phyloP scores from a whole-genome alignment of 345 rosid species.

The Eucalyptus grandis region DNA sequence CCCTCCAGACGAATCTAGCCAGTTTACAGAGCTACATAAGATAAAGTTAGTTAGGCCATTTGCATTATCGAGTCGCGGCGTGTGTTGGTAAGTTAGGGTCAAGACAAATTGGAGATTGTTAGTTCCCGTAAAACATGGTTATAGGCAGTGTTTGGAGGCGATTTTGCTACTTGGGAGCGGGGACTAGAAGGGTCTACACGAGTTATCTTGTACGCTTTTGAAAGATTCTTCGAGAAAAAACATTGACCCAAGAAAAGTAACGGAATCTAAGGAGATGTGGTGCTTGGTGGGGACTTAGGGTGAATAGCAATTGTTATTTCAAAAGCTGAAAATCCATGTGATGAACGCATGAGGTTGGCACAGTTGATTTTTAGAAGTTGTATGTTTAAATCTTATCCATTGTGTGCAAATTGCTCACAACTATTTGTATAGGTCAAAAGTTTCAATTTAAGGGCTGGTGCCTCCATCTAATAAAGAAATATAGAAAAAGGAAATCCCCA shows the following conservation, averaged over 20 bases:
- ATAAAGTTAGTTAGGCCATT: neutral
- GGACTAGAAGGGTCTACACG: neutral
- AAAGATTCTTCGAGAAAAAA: neutral
- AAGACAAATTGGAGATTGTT: neutral
- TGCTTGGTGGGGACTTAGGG: neutral
- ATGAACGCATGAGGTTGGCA: rapidly evolving
- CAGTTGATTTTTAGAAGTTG: neutral
- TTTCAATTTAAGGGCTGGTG: rapidly evolving
- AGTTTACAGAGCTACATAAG: neutral
- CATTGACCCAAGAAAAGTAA: neutral
- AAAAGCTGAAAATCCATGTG: neutral
- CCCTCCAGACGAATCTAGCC: neutral
- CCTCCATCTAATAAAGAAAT: neutral
- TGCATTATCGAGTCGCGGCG: neutral
- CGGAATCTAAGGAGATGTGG: neutral
- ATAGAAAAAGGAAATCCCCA: neutral
- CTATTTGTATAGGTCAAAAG: rapidly evolving
- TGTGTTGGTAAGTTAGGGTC: neutral
- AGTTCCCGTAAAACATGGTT: neutral
- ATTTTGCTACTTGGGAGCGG: neutral
- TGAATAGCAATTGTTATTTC: neutral
- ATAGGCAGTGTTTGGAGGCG: neutral
- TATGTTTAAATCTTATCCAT: rapidly evolving
- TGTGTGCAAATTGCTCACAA: rapidly evolving
- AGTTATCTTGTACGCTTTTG: neutral